phyloP scores from a whole-genome alignment of 768 basidiomycete genomes.

The Tylopilus plumbeoviolaceoides region DNA sequence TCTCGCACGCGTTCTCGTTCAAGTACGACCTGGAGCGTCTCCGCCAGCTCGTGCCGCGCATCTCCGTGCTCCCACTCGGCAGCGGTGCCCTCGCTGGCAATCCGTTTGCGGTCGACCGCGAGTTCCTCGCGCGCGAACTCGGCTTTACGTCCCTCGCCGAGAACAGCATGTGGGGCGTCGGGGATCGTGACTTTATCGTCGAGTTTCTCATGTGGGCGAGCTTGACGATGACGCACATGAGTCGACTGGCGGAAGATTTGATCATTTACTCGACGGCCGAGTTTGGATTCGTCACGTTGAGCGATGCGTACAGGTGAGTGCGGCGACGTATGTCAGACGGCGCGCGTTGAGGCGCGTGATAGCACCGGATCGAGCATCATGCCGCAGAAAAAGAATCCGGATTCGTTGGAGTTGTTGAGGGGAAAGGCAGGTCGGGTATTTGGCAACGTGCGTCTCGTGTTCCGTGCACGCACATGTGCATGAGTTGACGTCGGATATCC shows the following conservation, averaged over 20 bases:
- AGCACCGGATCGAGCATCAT: slow-evolving; percentile 99
- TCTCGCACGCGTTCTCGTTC: slow-evolving; percentile 94
- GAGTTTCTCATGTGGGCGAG: slow-evolving; percentile 98
- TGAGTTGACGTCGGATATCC: not conserved
- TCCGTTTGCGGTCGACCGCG: slow-evolving; percentile 90
- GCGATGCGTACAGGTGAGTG: slow-evolving; percentile 90
- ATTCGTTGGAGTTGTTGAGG: slow-evolving; percentile 90
- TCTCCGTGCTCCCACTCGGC: slow-evolving; percentile 92
- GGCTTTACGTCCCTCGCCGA: slow-evolving; percentile 86
- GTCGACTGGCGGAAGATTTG: slow-evolving; percentile 92
- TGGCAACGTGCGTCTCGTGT: slow-evolving; percentile 60
- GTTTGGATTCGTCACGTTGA: slow-evolving; percentile 94
- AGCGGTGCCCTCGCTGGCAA: slow-evolving; percentile 96
- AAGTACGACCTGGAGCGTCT: slow-evolving; percentile 85
- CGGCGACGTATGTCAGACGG: not conserved
- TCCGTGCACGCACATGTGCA: not conserved
- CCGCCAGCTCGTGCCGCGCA: slow-evolving; percentile 77
- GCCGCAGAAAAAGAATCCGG: slow-evolving; percentile 99
- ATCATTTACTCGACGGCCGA: slow-evolving; percentile 97
- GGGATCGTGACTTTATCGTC: slow-evolving; percentile 94
- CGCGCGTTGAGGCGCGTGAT: not conserved
- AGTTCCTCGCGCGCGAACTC: slow-evolving; percentile 86
- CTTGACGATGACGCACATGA: slow-evolving; percentile 89
- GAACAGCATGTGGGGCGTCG: slow-evolving; percentile 96
- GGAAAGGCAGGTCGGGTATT: slow-evolving; percentile 95